Conservation (phyloP, 2,329 filamentous ascomycete species). For the Exserohilum turcica region DNA sequence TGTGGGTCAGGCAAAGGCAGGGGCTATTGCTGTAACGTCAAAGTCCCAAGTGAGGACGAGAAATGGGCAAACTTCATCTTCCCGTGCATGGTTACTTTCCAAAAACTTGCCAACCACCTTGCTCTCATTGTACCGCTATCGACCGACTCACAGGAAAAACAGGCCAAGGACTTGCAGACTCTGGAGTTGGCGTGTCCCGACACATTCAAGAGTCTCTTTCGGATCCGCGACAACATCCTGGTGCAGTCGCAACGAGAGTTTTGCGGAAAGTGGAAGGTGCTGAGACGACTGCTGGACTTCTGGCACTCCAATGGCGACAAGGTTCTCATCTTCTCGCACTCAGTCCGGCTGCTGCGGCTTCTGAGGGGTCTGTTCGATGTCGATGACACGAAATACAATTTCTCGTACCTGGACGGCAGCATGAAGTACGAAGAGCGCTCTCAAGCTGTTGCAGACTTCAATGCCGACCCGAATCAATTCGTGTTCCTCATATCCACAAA, state of each 20-base stretch:
- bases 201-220: slow-evolving; percentile 74
- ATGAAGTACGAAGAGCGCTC: slow-evolving; percentile 84
- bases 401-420: slow-evolving; percentile 87
- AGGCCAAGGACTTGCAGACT: slow-evolving; percentile 74
- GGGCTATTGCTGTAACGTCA: slow-evolving; percentile 79
- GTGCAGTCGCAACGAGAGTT: slow-evolving; percentile 86
- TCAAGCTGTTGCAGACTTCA: slow-evolving; percentile 85
- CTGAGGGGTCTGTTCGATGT: slow-evolving; percentile 83
- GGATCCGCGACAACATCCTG: slow-evolving; percentile 75
- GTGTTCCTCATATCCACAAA: slow-evolving; percentile 95
- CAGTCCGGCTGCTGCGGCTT: slow-evolving; percentile 81
- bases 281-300: slow-evolving; percentile 83
- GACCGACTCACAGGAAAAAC: slow-evolving; percentile 70
- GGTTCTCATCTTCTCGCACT: slow-evolving; percentile 93
- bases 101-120: slow-evolving; percentile 92
- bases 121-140: slow-evolving; percentile 77
- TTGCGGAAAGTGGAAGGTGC: slow-evolving; percentile 94
- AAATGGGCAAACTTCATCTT: slow-evolving; percentile 82
- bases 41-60: slow-evolving; percentile 60
- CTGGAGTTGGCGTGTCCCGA: slow-evolving; percentile 77
- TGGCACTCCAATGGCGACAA: slow-evolving; percentile 93
- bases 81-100: slow-evolving; percentile 77
- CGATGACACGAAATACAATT: slow-evolving; percentile 76
- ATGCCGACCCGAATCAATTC: slow-evolving; percentile 83
- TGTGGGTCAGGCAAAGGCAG: slow-evolving; percentile 72